Conservation (phyloP, 768 basidiomycete genomes). For the Termitomyces sp. region DNA sequence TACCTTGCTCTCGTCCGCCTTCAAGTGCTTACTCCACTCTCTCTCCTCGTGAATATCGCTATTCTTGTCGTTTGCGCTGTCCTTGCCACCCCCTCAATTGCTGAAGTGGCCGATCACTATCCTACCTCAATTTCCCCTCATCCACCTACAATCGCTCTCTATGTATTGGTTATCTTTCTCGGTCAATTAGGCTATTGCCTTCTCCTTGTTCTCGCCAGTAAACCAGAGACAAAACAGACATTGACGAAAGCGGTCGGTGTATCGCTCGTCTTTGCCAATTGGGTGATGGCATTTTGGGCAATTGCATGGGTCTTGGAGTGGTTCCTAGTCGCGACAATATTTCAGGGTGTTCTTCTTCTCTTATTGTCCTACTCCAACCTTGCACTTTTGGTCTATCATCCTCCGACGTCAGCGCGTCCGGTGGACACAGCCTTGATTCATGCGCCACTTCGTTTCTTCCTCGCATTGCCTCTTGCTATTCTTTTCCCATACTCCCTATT, state of each 20-base stretch:
- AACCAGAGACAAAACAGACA: constrained; percentile 75
- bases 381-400: constrained; percentile 69
- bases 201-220: constrained; percentile 64
- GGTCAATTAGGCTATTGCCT: constrained; percentile 81
- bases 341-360: constrained; percentile 66
- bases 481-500: constrained; percentile 57
- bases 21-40: constrained; percentile 84
- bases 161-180: constrained; percentile 56
- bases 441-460: constrained; percentile 75
- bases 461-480: constrained; percentile 46
- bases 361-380: constrained; percentile 77
- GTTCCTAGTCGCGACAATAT: constrained; percentile 72
- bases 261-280: constrained; percentile 72
- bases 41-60: constrained; percentile 76
- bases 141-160: constrained; percentile 48
- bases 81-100: constrained; percentile 61
- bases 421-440: constrained; percentile 83
- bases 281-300: constrained; percentile 77
- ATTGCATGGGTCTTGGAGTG: constrained; percentile 72
- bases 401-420: constrained; percentile 52
- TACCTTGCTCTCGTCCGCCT: constrained; percentile 67
- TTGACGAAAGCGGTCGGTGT: constrained; percentile 78
- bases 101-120: constrained; percentile 35
- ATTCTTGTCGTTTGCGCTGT: constrained; percentile 63
- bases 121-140: constrained; percentile 74